Percentiles rank a stretch among this genome's conserved stretches.
These are phyloP conservation scores for Wickerhamomyces bisporus DNA, from an alignment of 805 yeast genomes.

Conservation along the genomic window DNA sequence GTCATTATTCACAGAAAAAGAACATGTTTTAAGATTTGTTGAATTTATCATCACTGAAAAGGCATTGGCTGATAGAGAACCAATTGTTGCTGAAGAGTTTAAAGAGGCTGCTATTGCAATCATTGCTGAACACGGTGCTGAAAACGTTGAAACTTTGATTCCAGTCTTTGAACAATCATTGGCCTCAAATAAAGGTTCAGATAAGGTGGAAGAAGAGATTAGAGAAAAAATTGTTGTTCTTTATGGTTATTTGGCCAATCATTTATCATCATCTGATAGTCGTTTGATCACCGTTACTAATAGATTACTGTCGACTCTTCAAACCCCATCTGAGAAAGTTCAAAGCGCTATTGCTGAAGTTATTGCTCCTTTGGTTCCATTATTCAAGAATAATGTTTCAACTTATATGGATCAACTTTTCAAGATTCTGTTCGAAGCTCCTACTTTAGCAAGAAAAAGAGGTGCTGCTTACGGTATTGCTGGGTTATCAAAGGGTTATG, in stretches of 20 bases:
- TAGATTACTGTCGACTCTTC: slow-evolving; percentile 67
- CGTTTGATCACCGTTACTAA: slow-evolving; percentile 63
- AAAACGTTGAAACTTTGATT: slow-evolving; percentile 65
- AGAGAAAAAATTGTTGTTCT: slow-evolving; percentile 79
- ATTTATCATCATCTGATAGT: slow-evolving; percentile 60
- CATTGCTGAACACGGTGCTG: slow-evolving; percentile 60
- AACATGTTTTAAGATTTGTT: slow-evolving; percentile 50
- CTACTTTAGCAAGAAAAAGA: slow-evolving; percentile 46
- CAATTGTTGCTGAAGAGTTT: slow-evolving; percentile 70
- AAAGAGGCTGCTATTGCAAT: slow-evolving; percentile 85
- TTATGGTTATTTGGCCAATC: slow-evolving; percentile 89
- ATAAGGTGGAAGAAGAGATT: slow-evolving; percentile 51
- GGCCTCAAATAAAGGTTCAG: slow-evolving; percentile 40
- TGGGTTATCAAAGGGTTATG: slow-evolving; percentile 88
- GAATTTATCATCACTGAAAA: slow-evolving; percentile 54
- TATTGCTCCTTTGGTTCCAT: slow-evolving; percentile 72
- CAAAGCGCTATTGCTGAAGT: slow-evolving; percentile 85
- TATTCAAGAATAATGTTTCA: slow-evolving; percentile 46
- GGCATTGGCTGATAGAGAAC: slow-evolving; percentile 72
- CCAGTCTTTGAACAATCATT: slow-evolving; percentile 76
- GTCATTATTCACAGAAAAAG: slow-evolving; percentile 28
- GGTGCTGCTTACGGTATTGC: slow-evolving; percentile 98
- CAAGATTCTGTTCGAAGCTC: slow-evolving; percentile 51
- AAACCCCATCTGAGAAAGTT: slow-evolving; percentile 85
- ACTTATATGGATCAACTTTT: slow-evolving; percentile 54